Percentiles rank a stretch among this genome's conserved stretches.
These are phyloP conservation scores for Xylariaceae sp. DNA, from an alignment of 2,329 filamentous ascomycete species.

Conservation along the genomic window DNA sequence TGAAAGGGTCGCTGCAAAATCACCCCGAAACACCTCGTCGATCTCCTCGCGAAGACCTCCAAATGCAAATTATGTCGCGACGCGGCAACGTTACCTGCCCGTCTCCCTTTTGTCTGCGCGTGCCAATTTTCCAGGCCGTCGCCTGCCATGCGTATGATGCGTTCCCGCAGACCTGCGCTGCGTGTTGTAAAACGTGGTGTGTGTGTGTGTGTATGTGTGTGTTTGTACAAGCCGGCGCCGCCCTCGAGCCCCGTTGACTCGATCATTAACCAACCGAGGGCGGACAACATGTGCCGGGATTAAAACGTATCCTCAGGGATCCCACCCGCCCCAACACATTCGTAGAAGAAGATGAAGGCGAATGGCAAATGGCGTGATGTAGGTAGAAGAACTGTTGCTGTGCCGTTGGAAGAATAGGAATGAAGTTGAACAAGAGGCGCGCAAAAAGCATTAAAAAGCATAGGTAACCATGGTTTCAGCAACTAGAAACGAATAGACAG, in stretches of 20 bases:
- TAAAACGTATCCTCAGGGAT: constrained; percentile 25
- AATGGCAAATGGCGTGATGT: background rate
- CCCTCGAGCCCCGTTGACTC: background rate
- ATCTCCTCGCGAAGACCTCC: constrained; percentile 2
- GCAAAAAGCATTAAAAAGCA: background rate
- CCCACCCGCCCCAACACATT: constrained; percentile 7
- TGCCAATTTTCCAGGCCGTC: too few species aligned
- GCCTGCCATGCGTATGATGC: background rate
- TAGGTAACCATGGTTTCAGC: background rate
- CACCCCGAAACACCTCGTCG: background rate
- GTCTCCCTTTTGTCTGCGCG: background rate
- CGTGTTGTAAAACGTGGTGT: constrained; percentile 12
- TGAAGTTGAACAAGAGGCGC: background rate
- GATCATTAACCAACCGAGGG: background rate
- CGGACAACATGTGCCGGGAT: background rate
- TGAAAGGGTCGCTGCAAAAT: background rate
- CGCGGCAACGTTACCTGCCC: background rate
- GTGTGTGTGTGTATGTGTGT: background rate
- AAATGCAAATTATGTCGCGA: background rate
- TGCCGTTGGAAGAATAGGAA: background rate
- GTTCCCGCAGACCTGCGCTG: background rate
- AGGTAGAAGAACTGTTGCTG: background rate
- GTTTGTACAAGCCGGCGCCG: constrained; percentile 2
- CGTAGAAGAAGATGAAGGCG: background rate
- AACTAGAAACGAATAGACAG: background rate